phyloP scores from a whole-genome alignment of 2,329 filamentous ascomycete species.

The Malbranchea cinnamomea region DNA sequence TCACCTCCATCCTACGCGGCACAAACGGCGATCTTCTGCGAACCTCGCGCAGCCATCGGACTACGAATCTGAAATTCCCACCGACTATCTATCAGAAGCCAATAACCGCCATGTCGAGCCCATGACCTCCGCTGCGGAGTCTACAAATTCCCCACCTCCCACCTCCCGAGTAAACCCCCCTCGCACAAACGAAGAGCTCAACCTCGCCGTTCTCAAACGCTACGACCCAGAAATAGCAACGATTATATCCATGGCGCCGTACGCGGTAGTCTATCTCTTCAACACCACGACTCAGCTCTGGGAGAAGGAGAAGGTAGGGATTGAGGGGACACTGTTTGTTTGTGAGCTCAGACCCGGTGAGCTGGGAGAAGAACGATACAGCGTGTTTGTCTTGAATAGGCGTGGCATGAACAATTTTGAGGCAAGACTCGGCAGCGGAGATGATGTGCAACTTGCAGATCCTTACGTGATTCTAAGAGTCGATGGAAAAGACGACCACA shows the following conservation, averaged over 20 bases:
- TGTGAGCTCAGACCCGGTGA: constrained; percentile 43
- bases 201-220: constrained; percentile 67
- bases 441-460: constrained; percentile 49
- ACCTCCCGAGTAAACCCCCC: no score
- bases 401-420: constrained; percentile 56
- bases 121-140: background rate
- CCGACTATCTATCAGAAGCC: constrained; percentile 21
- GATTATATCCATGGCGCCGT: constrained; percentile 69
- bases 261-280: constrained; percentile 76
- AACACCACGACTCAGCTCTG: constrained; percentile 49
- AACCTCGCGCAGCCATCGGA: constrained; percentile 28
- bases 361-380: constrained; percentile 34
- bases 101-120: background rate
- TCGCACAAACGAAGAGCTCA: constrained; percentile 75
- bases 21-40: no score
- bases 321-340: constrained; percentile 82
- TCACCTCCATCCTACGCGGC: constrained; percentile 4
- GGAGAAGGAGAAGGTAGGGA: constrained; percentile 83
- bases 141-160: constrained; percentile 25
- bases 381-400: constrained; percentile 58
- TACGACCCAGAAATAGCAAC: constrained; percentile 59
- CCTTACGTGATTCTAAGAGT: constrained; percentile 46
- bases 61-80: constrained; percentile 49
- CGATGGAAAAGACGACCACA: constrained; percentile 17
- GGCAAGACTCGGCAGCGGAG: constrained; percentile 41